Conservation (phyloP, 192 early-diverging fungal species). For the Ramicandelaber brevisporus region DNA sequence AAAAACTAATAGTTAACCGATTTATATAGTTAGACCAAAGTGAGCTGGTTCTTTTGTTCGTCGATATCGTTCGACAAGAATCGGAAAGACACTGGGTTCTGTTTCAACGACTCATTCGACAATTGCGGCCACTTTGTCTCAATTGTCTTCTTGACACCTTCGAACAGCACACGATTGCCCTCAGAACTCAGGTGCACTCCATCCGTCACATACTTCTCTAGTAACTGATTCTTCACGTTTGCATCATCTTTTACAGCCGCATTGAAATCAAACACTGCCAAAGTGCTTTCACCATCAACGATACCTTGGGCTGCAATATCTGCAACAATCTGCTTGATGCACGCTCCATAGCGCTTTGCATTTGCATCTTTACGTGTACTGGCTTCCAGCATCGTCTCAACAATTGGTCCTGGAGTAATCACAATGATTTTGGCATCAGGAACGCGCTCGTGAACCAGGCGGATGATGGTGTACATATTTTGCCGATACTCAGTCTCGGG, state of each 20-base stretch:
- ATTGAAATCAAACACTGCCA: slow-evolving; percentile 12
- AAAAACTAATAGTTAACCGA: too few relatives aligned
- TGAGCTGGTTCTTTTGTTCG: too few relatives aligned
- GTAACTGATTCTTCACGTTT: neutral
- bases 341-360: slow-evolving; percentile 5
- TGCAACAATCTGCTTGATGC: slow-evolving; percentile 1
- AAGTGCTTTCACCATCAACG: too few relatives aligned
- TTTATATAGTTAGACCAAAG: too few relatives aligned
- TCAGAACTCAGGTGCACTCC: slow-evolving; percentile 11
- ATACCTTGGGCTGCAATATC: too few relatives aligned
- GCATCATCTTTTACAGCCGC: too few relatives aligned
- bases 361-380: slow-evolving; percentile 2
- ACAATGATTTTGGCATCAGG: slow-evolving; percentile 5
- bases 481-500: slow-evolving; percentile 7
- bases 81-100: too few relatives aligned
- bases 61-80: too few relatives aligned
- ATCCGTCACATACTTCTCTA: slow-evolving; percentile 4
- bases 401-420: slow-evolving; percentile 11
- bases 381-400: slow-evolving; percentile 2
- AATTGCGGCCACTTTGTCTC: slow-evolving; percentile 4
- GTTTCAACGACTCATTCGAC: too few relatives aligned
- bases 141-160: slow-evolving; percentile 4
- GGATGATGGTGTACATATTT: slow-evolving; percentile 4
- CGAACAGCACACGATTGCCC: slow-evolving; percentile 11
- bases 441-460: too few relatives aligned